Percentiles rank a stretch among this genome's conserved stretches.
These are phyloP conservation scores for Peziza echinospora DNA, from an alignment of 495 filamentous ascomycete species.

Conservation along the genomic window DNA sequence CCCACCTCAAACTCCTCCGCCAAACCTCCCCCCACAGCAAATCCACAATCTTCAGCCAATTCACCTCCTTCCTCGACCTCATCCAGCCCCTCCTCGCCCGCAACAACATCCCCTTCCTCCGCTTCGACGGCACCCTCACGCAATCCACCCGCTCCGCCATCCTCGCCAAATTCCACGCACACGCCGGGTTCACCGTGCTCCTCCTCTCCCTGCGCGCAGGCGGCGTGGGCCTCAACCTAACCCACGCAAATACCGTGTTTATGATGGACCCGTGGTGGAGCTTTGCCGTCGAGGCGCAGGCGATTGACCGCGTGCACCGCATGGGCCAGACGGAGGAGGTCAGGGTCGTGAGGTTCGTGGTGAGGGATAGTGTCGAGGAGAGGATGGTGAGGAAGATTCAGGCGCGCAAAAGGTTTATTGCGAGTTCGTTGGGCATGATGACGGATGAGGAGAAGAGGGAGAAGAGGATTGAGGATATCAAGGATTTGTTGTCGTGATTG, in stretches of 20 bases:
- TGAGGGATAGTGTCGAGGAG: constrained; percentile 77
- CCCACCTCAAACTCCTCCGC: constrained; percentile 45
- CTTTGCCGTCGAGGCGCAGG: constrained; percentile 88
- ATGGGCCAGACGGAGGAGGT: constrained; percentile 90
- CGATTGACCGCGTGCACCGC: constrained; percentile 94
- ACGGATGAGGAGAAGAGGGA: constrained; percentile 78
- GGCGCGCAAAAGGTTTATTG: constrained; percentile 88
- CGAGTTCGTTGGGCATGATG: constrained; percentile 81
- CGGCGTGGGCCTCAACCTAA: constrained; percentile 85
- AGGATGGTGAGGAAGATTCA: constrained; percentile 75
- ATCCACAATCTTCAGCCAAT: constrained; percentile 86
- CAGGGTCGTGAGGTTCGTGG: constrained; percentile 64
- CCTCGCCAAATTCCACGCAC: constrained; percentile 43
- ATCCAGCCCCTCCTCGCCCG: constrained; percentile 55
- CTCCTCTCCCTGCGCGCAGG: constrained; percentile 74
- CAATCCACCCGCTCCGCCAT: constrained; percentile 66
- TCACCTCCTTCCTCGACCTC: constrained; percentile 86
- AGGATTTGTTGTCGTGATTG: constrained; percentile 40
- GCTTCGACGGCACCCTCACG: constrained; percentile 75
- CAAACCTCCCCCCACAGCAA: constrained; percentile 43
- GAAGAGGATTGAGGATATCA: constrained; percentile 84
- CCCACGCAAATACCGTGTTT: constrained; percentile 65
- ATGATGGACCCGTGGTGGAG: constrained; percentile 99
- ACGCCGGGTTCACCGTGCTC: constrained; percentile 35
- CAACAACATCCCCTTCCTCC: constrained; percentile 53